phyloP scores from a whole-genome alignment of 192 early-diverging fungal species.

The Cladochytrium replicatum region DNA sequence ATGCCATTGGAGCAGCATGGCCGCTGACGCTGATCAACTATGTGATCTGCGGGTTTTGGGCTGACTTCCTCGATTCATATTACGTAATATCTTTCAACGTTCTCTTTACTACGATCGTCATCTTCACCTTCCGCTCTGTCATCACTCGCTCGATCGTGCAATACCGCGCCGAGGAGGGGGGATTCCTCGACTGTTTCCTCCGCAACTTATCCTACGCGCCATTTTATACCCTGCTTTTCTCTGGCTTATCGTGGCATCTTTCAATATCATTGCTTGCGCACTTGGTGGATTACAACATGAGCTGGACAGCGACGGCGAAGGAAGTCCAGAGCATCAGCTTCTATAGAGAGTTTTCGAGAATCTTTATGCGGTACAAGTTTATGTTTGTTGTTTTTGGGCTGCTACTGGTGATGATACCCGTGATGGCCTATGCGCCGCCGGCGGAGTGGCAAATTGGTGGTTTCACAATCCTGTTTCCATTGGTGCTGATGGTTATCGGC shows the following conservation, averaged over 20 bases:
- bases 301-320: slow-evolving; percentile 8
- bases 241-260: slow-evolving; percentile 10
- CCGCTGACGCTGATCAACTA: slow-evolving; percentile 16
- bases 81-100: slow-evolving; percentile 9
- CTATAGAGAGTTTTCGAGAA: too few relatives aligned
- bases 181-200: slow-evolving; percentile 1
- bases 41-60: slow-evolving; percentile 4
- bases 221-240: slow-evolving; percentile 11
- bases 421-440: too few relatives aligned
- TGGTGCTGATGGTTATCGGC: too few relatives aligned
- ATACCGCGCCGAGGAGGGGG: background rate
- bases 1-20: slow-evolving; percentile 21
- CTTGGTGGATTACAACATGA: slow-evolving; percentile 17
- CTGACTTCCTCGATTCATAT: slow-evolving; percentile 4
- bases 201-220: slow-evolving; percentile 10
- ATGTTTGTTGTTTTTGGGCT: too few relatives aligned
- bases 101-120: slow-evolving; percentile 11
- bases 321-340: slow-evolving; percentile 3
- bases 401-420: too few relatives aligned
- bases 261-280: slow-evolving; percentile 14
- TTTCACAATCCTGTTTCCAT: too few relatives aligned
- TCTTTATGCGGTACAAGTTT: too few relatives aligned
- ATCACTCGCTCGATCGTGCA: background rate
- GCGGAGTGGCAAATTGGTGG: too few relatives aligned
- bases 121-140: slow-evolving; percentile 11